Evolutionary conservation across 495 filamentous ascomycete species (phyloP), one percentile per base, ranked within the genome.

Genomic region (Usnea hakonensis): DNA sequence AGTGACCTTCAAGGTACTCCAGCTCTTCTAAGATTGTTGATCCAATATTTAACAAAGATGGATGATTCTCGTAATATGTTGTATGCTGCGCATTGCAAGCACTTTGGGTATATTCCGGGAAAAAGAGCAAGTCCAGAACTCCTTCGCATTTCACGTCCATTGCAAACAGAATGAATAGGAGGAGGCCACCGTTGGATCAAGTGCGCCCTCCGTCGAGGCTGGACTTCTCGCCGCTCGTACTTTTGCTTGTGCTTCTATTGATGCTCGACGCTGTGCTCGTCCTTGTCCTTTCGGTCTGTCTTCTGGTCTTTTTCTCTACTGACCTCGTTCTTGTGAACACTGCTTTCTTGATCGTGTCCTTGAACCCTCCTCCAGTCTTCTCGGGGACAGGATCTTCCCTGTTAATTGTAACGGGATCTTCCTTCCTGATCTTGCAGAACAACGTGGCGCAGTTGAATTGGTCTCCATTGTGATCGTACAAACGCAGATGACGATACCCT

Each of bases 401-500:
- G 54, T 78, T 77, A 41, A 82, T 75, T 17, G 77, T 71, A n/a
- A 85, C 64, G 19, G 77, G 76, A 4, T 81, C 79, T 62, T 84
- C 78, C 65, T 86, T 90, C 60, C 84, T 83, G 72, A 97, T 89
- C 62, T 83, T 84, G 73, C 90, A 94, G 75, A 98, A 96, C 38
- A 98, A 76, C 1, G 90, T 95, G n/a, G 94, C 95, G 73, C 95
- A 95, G 28, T 95, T 78, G 71, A 91, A 97, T 64, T 89, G 90
- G 60, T 97, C 91, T 57, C 93, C 94, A 61, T 90, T 88, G 50
- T 81, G 79, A 73, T 96, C 89, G 68, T 86, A 87, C n/a, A 98
- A 79, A n/a, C 93, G 94, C 43, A 98, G 80, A 66, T 96, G 95
- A 55, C 93, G 93, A 69, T 95, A 98, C n/a, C 94, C 94, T 73